Percentiles rank a stretch among this genome's conserved stretches.
phyloP scores from a whole-genome alignment of 2,329 filamentous ascomycete species.

The Endocalyx cinctus region DNA sequence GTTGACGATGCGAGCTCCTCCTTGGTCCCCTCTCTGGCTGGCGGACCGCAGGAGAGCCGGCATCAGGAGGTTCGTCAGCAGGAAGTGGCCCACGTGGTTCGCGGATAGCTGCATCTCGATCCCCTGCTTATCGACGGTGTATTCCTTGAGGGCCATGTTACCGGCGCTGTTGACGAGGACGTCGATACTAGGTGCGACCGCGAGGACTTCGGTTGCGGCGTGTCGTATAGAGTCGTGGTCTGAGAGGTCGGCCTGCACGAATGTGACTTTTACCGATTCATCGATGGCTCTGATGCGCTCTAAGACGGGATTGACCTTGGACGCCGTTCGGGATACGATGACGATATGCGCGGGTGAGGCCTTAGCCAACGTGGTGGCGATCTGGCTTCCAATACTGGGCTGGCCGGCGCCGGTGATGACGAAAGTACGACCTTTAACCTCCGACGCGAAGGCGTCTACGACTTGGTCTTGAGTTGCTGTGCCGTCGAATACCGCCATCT shows the following conservation, averaged over 20 bases:
- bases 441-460: conserved; percentile 15
- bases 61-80: conserved; percentile 42
- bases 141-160: conserved; percentile 19
- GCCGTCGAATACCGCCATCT: conserved; percentile 15
- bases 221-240: conserved; percentile 17
- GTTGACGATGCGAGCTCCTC: conserved; percentile 35
- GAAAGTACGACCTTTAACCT: conserved; percentile 17
- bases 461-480: conserved; percentile 19
- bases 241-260: conserved; percentile 18
- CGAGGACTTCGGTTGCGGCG: conserved; percentile 14
- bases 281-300: conserved; percentile 14
- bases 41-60: conserved; percentile 34
- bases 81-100: conserved; percentile 47
- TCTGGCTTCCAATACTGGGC: conserved; percentile 17
- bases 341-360: conserved; percentile 17
- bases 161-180: conserved; percentile 20
- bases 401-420: conserved; percentile 18
- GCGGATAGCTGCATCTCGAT: conserved; percentile 37
- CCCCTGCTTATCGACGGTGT: conserved; percentile 19
- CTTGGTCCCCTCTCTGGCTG: conserved; percentile 14
- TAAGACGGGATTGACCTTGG: conserved; percentile 17
- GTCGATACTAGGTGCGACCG: conserved; percentile 13
- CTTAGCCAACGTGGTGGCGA: conserved; percentile 15
- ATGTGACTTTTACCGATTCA: conserved; percentile 16
- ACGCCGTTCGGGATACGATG: conserved; percentile 17